phyloP scores from a whole-genome alignment of 2,329 filamentous ascomycete genomes.

The Aspergillus ochraceus region DNA sequence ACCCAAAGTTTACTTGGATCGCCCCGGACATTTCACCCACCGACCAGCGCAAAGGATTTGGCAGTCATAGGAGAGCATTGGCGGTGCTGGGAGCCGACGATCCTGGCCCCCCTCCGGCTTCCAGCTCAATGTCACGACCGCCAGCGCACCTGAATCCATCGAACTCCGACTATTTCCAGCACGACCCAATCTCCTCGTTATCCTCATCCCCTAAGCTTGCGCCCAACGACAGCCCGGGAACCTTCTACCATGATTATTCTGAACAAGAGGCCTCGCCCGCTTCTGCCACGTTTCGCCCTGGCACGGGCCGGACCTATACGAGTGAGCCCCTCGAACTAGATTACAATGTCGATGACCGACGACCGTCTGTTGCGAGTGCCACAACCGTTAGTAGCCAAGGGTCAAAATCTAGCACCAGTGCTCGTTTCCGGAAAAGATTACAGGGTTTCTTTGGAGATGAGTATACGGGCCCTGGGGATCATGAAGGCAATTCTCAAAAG shows the following conservation, averaged over 20 bases:
- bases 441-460: slow-evolving; percentile 94
- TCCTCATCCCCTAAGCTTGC: slow-evolving; percentile 27
- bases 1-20: slow-evolving; percentile 34
- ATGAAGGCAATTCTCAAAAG: slow-evolving; percentile 64
- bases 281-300: slow-evolving; percentile 67
- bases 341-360: slow-evolving; percentile 69
- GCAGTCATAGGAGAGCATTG: slow-evolving; percentile 36
- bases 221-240: slow-evolving; percentile 31
- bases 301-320: slow-evolving; percentile 51
- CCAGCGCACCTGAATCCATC: slow-evolving; percentile 21
- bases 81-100: slow-evolving; percentile 32
- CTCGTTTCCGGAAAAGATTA: slow-evolving; percentile 74
- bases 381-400: slow-evolving; percentile 83
- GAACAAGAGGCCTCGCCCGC: slow-evolving; percentile 56
- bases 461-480: slow-evolving; percentile 64
- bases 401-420: slow-evolving; percentile 70
- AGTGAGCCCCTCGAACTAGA: slow-evolving; percentile 63
- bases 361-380: slow-evolving; percentile 85
- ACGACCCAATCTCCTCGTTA: slow-evolving; percentile 33
- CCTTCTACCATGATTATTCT: slow-evolving; percentile 40
- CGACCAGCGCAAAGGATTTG: slow-evolving; percentile 34
- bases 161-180: slow-evolving; percentile 19
- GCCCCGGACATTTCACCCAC: slow-evolving; percentile 41
- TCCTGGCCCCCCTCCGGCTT: slow-evolving; percentile 21
- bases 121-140: slow-evolving; percentile 22